Evolutionary conservation across 148 eudicot genomes (phyloP), one percentile per base, ranked within the genome.

Genomic region (Camellia lanceoleosa): DNA sequence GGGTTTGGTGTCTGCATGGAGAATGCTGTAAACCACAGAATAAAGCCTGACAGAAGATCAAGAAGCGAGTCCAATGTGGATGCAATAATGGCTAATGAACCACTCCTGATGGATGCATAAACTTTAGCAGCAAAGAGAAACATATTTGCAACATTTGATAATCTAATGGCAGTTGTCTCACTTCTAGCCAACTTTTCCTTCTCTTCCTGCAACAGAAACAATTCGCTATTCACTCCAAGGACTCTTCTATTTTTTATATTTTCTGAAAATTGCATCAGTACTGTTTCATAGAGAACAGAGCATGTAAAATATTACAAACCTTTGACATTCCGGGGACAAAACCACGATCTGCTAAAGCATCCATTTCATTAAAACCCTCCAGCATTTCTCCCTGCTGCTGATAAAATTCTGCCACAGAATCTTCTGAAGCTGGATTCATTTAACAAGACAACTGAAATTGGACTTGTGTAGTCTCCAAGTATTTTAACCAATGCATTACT

Each of bases 281-380:
- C 7, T 46, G 47, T 62, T 49, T 3, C 54, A 64, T 42, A 56
- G 79, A 44, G 54, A 70, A 11, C 30, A 81, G 14, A 74, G 42
- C 15, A 63, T 3, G 16, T 19, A 3, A 30, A 38, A 59, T 9
- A 49, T 12, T 23, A 66, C 68, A 71, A 77, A 93, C 93, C 93
- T 87, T 83, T 71, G 93, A 87, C 91, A 93, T 80, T 55, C 91
- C 90, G 75, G 95, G 95, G 75, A 93, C 82, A 86, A 89, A 93
- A 43, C 97, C 97, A 79, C 97, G 95, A 59, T 91, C 95, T 54
- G 93, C 89, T 80, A 93, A 87, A 71, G 89, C 90, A 84, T 93
- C 97, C 97, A 93, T 93, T 82, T 93, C 91, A 85, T 85, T 91
- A 68, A 93, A 93, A 15, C 95, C 95, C 88, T 93, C 97, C 73